These are phyloP conservation scores for Podila clonocystis DNA, from an alignment of 192 early-diverging fungal genomes.

Conservation along the genomic window DNA sequence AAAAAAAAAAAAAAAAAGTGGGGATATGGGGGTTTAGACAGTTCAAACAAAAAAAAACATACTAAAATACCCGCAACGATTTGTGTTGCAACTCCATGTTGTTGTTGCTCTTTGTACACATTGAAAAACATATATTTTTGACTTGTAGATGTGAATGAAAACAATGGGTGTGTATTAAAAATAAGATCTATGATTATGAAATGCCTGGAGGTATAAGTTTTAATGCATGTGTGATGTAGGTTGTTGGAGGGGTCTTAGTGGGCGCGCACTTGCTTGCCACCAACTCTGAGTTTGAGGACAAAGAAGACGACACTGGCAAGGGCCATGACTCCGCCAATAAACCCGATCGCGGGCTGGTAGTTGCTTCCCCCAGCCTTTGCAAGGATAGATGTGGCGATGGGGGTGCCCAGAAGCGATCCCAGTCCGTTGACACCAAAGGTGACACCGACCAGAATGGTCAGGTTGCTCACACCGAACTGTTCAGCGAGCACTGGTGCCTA, in stretches of 20 bases:
- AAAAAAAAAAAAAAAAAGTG: background rate
- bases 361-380: constrained; percentile 17
- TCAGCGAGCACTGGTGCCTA: constrained; percentile 45
- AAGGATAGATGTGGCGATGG: constrained; percentile 49
- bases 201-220: background rate
- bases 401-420: constrained; percentile 55
- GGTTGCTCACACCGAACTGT: constrained; percentile 45
- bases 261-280: constrained; percentile 19
- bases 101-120: background rate
- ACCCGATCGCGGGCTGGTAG: constrained; percentile 29
- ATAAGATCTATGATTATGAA: background rate
- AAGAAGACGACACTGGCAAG: constrained; percentile 14
- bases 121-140: no score
- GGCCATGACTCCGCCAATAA: constrained; percentile 37
- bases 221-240: background rate
- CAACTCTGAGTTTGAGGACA: constrained; percentile 21
- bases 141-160: background rate
- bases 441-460: constrained; percentile 55
- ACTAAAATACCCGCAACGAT: no score
- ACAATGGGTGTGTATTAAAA: background rate
- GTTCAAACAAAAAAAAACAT: no score
- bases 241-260: background rate
- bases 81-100: no score
- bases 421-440: constrained; percentile 54
- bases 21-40: background rate